phyloP scores from a whole-genome alignment of 2,329 filamentous ascomycete genomes.

The Sarocladium kiliense region DNA sequence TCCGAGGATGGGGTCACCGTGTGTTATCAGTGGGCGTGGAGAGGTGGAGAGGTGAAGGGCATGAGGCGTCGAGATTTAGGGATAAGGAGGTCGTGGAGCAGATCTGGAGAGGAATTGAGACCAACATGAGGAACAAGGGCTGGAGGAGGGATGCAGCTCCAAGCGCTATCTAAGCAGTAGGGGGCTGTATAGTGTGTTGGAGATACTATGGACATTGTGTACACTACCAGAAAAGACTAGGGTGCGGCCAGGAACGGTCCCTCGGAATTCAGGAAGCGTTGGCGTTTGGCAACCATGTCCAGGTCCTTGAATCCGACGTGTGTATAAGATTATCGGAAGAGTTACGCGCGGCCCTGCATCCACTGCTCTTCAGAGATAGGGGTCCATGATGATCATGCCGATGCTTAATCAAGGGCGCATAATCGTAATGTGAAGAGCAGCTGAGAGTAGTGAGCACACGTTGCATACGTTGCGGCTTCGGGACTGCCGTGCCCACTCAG shows the following conservation, averaged over 20 bases:
- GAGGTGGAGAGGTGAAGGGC: conserved; percentile 61
- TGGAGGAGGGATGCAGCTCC: conserved; percentile 73
- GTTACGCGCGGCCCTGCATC: no score
- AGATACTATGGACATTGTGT: not conserved
- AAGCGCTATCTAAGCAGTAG: conserved; percentile 36
- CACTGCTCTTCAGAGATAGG: no score
- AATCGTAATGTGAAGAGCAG: no score
- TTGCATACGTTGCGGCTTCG: no score
- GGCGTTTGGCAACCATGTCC: not conserved
- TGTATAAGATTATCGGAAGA: no score
- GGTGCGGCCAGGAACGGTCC: not conserved
- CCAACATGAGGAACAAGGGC: conserved; percentile 77
- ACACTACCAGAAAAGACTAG: not conserved
- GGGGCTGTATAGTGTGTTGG: not conserved
- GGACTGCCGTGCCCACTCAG: no score
- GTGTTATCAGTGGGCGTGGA: conserved; percentile 79
- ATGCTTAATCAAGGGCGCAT: no score
- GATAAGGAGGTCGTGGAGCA: conserved; percentile 90
- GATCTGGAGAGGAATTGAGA: conserved; percentile 87
- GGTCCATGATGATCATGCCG: no score
- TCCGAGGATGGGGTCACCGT: conserved; percentile 80
- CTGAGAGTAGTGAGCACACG: no score
- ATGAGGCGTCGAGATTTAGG: conserved; percentile 62
- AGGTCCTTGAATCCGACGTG: no score
- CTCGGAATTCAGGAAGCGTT: not conserved